phyloP scores from a whole-genome alignment of 2,329 filamentous ascomycete species.

The Penicillium sp. region DNA sequence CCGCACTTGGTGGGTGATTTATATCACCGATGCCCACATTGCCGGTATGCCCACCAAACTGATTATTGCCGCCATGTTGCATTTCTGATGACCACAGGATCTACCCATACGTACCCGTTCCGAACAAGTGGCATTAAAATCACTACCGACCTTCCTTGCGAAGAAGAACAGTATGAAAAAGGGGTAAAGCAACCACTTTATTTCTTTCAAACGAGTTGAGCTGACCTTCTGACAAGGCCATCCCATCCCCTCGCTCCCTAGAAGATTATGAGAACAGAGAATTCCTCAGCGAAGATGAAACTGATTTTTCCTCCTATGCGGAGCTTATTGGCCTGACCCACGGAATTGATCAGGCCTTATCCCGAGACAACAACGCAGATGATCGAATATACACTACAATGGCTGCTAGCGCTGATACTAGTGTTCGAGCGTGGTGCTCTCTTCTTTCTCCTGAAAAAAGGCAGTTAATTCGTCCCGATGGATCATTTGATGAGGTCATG shows the following conservation, averaged over 20 bases:
- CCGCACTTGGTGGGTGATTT: constrained; percentile 45
- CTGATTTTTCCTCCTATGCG: constrained; percentile 32
- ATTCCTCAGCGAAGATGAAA: constrained; percentile 23
- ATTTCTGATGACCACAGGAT: background rate
- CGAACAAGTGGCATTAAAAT: constrained; percentile 23
- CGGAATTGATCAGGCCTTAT: constrained; percentile 26
- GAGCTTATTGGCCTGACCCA: constrained; percentile 29
- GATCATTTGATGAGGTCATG: constrained; percentile 59
- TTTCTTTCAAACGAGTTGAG: background rate
- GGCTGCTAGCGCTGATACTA: constrained; percentile 7
- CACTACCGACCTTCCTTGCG: constrained; percentile 30
- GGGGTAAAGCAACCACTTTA: constrained; percentile 22
- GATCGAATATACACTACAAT: background rate
- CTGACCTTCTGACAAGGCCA: background rate
- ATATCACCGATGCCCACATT: constrained; percentile 75
- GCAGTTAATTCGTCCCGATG: constrained; percentile 53
- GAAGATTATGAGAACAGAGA: constrained; percentile 34
- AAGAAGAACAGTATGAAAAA: constrained; percentile 27
- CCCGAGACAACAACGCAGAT: constrained; percentile 12
- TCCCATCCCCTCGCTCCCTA: constrained; percentile 26
- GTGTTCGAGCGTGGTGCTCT: constrained; percentile 41
- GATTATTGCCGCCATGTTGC: background rate
- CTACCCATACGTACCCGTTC: constrained; percentile 25
- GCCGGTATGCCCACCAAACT: constrained; percentile 54
- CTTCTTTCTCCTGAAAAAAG: constrained; percentile 37